Base-by-base conservation (phyloP, 768 basidiomycete genomes). In the Suillus tomentosus region DNA sequence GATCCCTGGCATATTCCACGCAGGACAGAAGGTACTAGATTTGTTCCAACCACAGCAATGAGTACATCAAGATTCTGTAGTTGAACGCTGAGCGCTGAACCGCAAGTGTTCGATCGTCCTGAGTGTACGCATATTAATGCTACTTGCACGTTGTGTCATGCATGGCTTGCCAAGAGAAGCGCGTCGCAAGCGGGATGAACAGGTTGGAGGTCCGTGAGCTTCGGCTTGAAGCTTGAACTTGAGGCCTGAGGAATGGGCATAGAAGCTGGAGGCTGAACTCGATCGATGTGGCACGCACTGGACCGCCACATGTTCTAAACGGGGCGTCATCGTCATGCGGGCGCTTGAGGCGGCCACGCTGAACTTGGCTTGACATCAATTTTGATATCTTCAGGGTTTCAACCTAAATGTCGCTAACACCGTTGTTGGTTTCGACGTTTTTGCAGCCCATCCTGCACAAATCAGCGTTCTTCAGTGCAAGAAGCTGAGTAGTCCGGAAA, bases 341-440 rank as follows among this genome's bases (percentile, higher is more conserved):
- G 51, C 68, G 59, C 54, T 74, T 79, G 31, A 88, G 80, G 2
- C 78, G 73, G 64, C 81, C 80, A 62, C 81, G 77, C 63, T 81
- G 79, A 10, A 85, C 31, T 31, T 31, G 31, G 67, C 62, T 86
- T 85, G 66, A 88, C 81, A 56, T 74, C 72, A 31, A 31, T 31
- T 5, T 31, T 31, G 48, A 86, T 76, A 64, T 86, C 74, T 57
- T 87, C 82, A 37, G 82, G 82, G 31, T 31, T 62, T 76, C 11
- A 87, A 75, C 67, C 88, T 85, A 68, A 87, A 85, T 11, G 77
- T 73, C 47, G 85, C 85, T 1, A 82, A 84, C 45, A 87, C 81
- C 34, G 75, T 69, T 68, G 2, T 84, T 84, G n/a, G 72, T 73
- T 27, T 81, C 77, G 1, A 67, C 50, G 65, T 86, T 76, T 68